Conservation (phyloP, 2,329 filamentous ascomycete species). For the Verticillium albo-atrum region DNA sequence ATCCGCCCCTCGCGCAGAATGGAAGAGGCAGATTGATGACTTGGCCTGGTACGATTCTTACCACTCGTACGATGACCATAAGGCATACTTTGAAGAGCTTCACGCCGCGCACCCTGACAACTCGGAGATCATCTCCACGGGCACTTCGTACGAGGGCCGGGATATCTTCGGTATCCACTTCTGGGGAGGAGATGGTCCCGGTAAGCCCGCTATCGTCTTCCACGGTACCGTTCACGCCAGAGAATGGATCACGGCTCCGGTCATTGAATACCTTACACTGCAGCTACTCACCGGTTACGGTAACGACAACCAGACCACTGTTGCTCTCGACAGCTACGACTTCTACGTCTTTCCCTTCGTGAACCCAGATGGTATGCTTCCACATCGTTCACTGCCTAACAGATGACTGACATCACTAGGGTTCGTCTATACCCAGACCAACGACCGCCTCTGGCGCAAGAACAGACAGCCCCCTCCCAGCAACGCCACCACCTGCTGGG, state of each 20-base stretch:
- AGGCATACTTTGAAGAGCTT: constrained; percentile 37
- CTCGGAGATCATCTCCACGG: constrained; percentile 40
- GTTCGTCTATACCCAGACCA: constrained; percentile 41
- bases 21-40: constrained; percentile 21
- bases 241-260: constrained; percentile 49
- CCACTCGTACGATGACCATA: constrained; percentile 44
- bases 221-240: constrained; percentile 49
- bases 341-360: constrained; percentile 49
- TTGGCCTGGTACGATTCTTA: constrained; percentile 44
- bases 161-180: constrained; percentile 55
- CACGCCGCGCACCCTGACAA: constrained; percentile 35
- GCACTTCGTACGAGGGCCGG: constrained; percentile 38
- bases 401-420: constrained; percentile 17
- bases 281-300: constrained; percentile 37
- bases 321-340: constrained; percentile 46
- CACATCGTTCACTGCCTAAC: background rate
- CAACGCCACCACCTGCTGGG: constrained; percentile 31
- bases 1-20: constrained; percentile 9
- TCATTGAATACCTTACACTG: constrained; percentile 42
- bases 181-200: constrained; percentile 36
- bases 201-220: constrained; percentile 44
- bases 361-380: constrained; percentile 37
- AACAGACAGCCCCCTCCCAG: constrained; percentile 36
- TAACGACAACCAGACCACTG: constrained; percentile 7
- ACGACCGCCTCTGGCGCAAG: constrained; percentile 45